Conservation (phyloP, 2,329 filamentous ascomycete genomes). For the Tolypocladium album region DNA sequence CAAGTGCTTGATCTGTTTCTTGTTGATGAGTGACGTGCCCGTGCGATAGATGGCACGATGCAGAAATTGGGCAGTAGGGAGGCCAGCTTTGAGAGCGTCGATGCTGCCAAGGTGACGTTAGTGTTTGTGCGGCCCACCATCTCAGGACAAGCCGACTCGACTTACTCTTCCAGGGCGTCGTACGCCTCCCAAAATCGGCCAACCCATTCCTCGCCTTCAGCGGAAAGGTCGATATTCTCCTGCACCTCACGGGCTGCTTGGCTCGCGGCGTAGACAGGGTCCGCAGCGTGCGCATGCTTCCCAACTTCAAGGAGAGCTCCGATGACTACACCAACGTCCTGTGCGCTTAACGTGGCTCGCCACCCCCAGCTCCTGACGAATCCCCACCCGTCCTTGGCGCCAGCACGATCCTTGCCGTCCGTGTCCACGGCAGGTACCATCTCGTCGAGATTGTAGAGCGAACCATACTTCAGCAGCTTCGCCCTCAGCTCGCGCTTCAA, state of each 20-base stretch:
- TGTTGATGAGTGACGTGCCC: constrained; percentile 81
- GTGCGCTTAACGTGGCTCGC: constrained; percentile 86
- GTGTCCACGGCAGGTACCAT: constrained; percentile 73
- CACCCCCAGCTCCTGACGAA: constrained; percentile 97
- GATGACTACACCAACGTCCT: constrained; percentile 87
- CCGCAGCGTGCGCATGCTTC: constrained; percentile 33
- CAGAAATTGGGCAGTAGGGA: constrained; percentile 78
- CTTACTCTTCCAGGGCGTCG: constrained; percentile 59
- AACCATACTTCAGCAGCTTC: constrained; percentile 82
- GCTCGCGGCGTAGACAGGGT: constrained; percentile 16
- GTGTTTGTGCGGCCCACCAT: background rate
- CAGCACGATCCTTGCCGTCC: constrained; percentile 56
- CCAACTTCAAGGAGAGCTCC: constrained; percentile 91
- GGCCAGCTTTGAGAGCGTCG: constrained; percentile 61
- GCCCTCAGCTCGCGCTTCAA: constrained; percentile 79
- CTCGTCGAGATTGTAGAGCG: constrained; percentile 86
- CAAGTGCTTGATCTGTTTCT: constrained; percentile 86
- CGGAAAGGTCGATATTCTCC: constrained; percentile 34
- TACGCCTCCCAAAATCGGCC: constrained; percentile 62
- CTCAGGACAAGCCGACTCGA: constrained; percentile 3
- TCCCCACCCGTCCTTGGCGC: constrained; percentile 85
- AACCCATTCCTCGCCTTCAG: constrained; percentile 54
- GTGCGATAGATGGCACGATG: constrained; percentile 90
- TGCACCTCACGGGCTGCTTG: constrained; percentile 30
- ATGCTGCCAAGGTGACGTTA: constrained; percentile 38